Evolutionary conservation across 1,284 basidiomycete genomes (phyloP), one percentile per base, ranked within the genome.

Genomic region (Malassezia pachydermatis): DNA sequence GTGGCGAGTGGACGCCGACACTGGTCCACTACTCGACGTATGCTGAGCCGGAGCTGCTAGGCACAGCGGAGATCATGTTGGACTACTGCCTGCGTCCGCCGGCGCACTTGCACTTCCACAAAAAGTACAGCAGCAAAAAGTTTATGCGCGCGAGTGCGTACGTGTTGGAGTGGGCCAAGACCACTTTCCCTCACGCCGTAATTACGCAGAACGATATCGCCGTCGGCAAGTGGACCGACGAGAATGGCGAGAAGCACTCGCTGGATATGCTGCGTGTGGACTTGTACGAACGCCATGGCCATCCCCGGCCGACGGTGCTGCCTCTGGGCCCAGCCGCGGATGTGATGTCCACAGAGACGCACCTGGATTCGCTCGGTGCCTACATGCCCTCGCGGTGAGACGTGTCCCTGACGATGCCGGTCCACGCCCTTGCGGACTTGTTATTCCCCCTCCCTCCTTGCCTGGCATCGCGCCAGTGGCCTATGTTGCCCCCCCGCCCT

Each of bases 21-120:
- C 90, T 70, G 57, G 84, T 86, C 1, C 88, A 95, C 72, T 96
- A 90, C 73, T 88, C 89, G 3, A 81, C 82, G 23, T 96, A 94
- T 73, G 76, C 83, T 8, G 86, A 95, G 74, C 81, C 81, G 41
- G 82, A 83, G 51, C 73, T 98, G 48, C 75, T 92, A 23, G 86
- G 86, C 1, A 85, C 83, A 0, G 92, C 88, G 1, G 89, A 88
- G 73, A 67, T 89, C 60, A 95, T 96, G 88, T 73, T 96, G 59
- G 87, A 92, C 74, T 95, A 88, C 72, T 55, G 54, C 48, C 44
- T 63, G 51, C 61, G 68, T 22, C 68, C 68, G 2, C 54, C 58
- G 17, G 55, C 55, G 5, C 68, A 70, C 45, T 52, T 55, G 10
- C 55, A 54, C 41, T 65, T 70, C 57, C 59, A 65, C 59, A 69